Percentiles rank a stretch among this genome's conserved stretches.
Conservation (phyloP, 2,329 filamentous ascomycete genomes). For the Pseudogymnoascus sp. region DNA sequence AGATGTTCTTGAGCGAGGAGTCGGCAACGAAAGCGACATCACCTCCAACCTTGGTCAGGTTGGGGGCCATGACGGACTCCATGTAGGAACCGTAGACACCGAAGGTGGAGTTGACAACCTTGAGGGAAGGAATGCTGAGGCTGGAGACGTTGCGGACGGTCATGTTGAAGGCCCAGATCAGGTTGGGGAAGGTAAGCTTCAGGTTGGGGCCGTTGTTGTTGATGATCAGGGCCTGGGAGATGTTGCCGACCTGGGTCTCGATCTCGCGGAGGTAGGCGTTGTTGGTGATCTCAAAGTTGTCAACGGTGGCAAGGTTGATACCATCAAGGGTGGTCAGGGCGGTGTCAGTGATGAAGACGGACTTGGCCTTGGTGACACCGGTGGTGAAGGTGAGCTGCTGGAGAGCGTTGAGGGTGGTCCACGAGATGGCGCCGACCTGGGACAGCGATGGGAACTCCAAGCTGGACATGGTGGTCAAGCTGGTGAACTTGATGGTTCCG, state of each 20-base stretch:
- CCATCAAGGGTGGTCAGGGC: conserved; percentile 70
- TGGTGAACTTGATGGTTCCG: conserved; percentile 61
- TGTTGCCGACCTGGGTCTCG: conserved; percentile 69
- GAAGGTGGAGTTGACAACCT: conserved; percentile 67
- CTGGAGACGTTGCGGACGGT: conserved; percentile 73
- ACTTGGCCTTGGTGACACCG: conserved; percentile 58
- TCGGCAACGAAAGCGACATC: conserved; percentile 59
- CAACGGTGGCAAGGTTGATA: conserved; percentile 69
- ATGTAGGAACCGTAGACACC: conserved; percentile 77
- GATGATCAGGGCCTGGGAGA: conserved; percentile 64
- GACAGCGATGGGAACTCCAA: conserved; percentile 61
- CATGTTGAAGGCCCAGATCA: conserved; percentile 71
- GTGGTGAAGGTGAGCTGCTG: conserved; percentile 50
- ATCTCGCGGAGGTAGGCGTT: conserved; percentile 73
- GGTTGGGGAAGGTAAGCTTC: conserved; percentile 65
- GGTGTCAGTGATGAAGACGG: conserved; percentile 77
- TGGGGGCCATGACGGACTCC: conserved; percentile 52
- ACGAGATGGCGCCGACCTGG: conserved; percentile 59
- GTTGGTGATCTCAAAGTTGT: conserved; percentile 78
- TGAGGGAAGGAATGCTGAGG: conserved; percentile 66
- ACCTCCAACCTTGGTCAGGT: conserved; percentile 60
- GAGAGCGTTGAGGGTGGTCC: conserved; percentile 62
- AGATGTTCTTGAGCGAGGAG: conserved; percentile 61
- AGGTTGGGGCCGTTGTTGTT: conserved; percentile 73
- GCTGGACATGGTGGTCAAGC: conserved; percentile 60